Evolutionary conservation across 106 monocot genomes (phyloP).

Genomic region (Xerophyta viscosa): DNA sequence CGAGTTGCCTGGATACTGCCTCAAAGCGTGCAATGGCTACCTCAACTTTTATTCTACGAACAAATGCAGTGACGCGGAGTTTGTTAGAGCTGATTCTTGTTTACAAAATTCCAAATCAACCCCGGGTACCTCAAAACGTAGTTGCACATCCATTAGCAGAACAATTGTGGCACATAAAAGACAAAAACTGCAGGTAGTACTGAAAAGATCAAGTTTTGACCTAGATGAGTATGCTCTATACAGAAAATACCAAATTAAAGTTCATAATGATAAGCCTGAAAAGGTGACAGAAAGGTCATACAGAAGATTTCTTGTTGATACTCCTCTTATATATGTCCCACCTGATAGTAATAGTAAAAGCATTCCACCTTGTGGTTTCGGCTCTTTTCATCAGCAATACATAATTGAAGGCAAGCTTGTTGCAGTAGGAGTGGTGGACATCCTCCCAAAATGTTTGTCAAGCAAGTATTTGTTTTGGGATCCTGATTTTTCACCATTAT

Average conservation of each 20-base stretch:
- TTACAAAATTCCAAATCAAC: slow-evolving; percentile 7
- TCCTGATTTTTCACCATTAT: slow-evolving; percentile 81
- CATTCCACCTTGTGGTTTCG: slow-evolving; percentile 68
- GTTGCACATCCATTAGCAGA: slow-evolving; percentile 3
- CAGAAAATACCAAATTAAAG: slow-evolving; percentile 75
- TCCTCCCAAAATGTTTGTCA: slow-evolving; percentile 91
- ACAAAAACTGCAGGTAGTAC: slow-evolving; percentile 57
- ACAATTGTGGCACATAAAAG: slow-evolving; percentile 23
- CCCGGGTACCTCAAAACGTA: slow-evolving; percentile 6
- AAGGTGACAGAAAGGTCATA: slow-evolving; percentile 66
- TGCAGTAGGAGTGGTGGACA: slow-evolving; percentile 94
- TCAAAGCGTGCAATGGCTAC: slow-evolving; percentile 84
- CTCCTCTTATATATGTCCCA: slow-evolving; percentile 63
- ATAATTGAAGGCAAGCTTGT: slow-evolving; percentile 86
- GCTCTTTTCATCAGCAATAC: slow-evolving; percentile 97
- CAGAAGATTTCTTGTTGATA: slow-evolving; percentile 74
- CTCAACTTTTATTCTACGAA: slow-evolving; percentile 76
- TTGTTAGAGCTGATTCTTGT: not conserved
- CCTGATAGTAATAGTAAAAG: slow-evolving; percentile 14
- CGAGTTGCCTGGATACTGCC: slow-evolving; percentile 19
- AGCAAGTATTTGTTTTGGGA: slow-evolving; percentile 99
- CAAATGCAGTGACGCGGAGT: slow-evolving; percentile 1
- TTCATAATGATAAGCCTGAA: slow-evolving; percentile 75
- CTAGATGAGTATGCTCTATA: slow-evolving; percentile 80
- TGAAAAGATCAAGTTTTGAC: slow-evolving; percentile 83